These are phyloP conservation scores for Penicillium crustosum DNA, from an alignment of 2,329 filamentous ascomycete genomes.

Conservation along the genomic window DNA sequence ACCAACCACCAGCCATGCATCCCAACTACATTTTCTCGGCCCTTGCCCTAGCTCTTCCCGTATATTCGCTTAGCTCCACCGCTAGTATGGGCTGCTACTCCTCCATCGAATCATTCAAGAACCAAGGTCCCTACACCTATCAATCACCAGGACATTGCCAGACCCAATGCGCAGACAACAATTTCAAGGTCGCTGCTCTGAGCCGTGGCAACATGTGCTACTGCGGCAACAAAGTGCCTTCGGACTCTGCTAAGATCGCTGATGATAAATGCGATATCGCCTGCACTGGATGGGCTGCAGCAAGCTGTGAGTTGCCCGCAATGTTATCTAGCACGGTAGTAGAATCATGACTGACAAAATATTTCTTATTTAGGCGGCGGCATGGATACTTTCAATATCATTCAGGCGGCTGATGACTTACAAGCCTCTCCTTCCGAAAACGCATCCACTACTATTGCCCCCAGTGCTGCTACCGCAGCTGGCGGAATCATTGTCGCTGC, in stretches of 20 bases:
- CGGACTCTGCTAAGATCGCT: slow-evolving; percentile 15
- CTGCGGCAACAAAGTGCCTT: slow-evolving; percentile 25
- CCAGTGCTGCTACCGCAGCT: slow-evolving; percentile 17
- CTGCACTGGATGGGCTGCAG: slow-evolving; percentile 23
- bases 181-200: slow-evolving; percentile 21
- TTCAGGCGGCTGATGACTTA: slow-evolving; percentile 9
- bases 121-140: slow-evolving; percentile 7
- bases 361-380: slow-evolving; percentile 19
- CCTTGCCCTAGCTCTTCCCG: slow-evolving; percentile 17
- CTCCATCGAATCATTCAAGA: slow-evolving; percentile 10
- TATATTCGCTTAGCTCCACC: neutral
- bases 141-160: slow-evolving; percentile 19
- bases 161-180: slow-evolving; percentile 11
- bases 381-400: slow-evolving; percentile 18
- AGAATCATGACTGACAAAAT: neutral
- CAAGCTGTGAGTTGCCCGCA: slow-evolving; percentile 22
- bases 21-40: slow-evolving; percentile 10
- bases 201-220: slow-evolving; percentile 22
- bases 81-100: slow-evolving; percentile 22
- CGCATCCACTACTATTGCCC: neutral
- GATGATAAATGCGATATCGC: slow-evolving; percentile 20
- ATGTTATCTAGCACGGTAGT: neutral
- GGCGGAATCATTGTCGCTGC: slow-evolving; percentile 25
- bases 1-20: slow-evolving; percentile 13
- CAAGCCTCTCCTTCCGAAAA: slow-evolving; percentile 5